Evolutionary conservation across 225 moss, liverwort and hornwort genomes (phyloP).

Genomic region (Anthoceros angustus): DNA sequence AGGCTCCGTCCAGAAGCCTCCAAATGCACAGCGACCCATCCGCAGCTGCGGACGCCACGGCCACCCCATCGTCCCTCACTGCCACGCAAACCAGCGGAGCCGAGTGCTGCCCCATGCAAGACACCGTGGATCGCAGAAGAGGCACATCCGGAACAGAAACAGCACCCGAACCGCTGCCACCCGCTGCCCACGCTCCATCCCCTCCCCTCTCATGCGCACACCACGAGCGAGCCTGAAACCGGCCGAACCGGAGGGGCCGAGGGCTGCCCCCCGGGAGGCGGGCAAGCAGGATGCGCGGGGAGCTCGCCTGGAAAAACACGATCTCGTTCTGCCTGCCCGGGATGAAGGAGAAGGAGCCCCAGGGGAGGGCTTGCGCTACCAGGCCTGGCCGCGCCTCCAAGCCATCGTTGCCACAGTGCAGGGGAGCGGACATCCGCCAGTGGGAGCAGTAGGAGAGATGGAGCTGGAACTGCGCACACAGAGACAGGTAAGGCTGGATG

Average conservation of each 20-base stretch:
- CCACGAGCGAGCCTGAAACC: too few species aligned
- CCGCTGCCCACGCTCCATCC: too few species aligned
- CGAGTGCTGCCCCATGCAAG: constrained; percentile 23
- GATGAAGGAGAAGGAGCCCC: constrained; percentile 29
- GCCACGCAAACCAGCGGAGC: constrained; percentile 19
- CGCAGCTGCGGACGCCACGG: constrained; percentile 17
- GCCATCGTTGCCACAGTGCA: constrained; percentile 6
- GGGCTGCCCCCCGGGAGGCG: constrained; percentile 14
- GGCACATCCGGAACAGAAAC: too few species aligned
- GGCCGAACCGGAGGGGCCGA: neutral
- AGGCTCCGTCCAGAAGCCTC: constrained; percentile 23
- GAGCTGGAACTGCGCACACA: constrained; percentile 17
- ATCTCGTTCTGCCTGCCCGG: constrained; percentile 18
- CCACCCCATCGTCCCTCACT: constrained; percentile 22
- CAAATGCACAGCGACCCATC: constrained; percentile 24
- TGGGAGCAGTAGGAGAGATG: constrained; percentile 14
- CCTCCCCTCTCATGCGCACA: neutral
- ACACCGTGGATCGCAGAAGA: constrained; percentile 6
- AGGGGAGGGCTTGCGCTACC: constrained; percentile 13
- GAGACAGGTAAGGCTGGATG: constrained; percentile 14
- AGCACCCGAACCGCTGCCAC: too few species aligned
- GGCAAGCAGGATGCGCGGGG: constrained; percentile 22
- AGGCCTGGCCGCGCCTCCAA: neutral
- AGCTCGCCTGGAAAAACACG: constrained; percentile 25
- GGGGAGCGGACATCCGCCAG: constrained; percentile 4